Percentiles rank a stretch among this genome's conserved stretches.
Conservation (phyloP, 163 green algal genomes). For the Picocystis sp. region DNA sequence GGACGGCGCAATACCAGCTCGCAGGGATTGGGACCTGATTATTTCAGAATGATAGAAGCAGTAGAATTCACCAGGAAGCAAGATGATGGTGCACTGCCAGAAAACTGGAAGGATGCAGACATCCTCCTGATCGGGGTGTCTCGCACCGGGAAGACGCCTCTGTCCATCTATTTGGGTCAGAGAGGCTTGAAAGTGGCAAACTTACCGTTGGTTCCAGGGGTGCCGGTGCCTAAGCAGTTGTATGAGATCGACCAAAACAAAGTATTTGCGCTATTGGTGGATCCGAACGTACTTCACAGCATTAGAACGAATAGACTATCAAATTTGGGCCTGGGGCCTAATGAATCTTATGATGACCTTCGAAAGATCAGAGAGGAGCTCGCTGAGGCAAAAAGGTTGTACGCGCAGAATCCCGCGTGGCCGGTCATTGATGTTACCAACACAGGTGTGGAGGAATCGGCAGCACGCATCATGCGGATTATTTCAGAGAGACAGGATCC, state of each 20-base stretch:
- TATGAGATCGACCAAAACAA: slow-evolving; percentile 27
- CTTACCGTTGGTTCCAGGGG: slow-evolving; percentile 25
- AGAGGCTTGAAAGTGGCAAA: slow-evolving; percentile 37
- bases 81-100: slow-evolving; percentile 28
- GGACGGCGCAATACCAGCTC: background rate
- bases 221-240: slow-evolving; percentile 29
- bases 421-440: slow-evolving; percentile 32
- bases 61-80: slow-evolving; percentile 38
- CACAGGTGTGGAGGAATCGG: slow-evolving; percentile 33
- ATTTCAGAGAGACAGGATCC: slow-evolving; percentile 21
- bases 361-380: slow-evolving; percentile 16
- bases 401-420: slow-evolving; percentile 26
- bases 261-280: slow-evolving; percentile 28
- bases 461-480: slow-evolving; percentile 28
- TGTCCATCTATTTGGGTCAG: slow-evolving; percentile 40
- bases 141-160: slow-evolving; percentile 34
- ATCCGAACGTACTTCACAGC: slow-evolving; percentile 21
- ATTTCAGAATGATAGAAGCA: slow-evolving; percentile 38
- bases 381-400: slow-evolving; percentile 21
- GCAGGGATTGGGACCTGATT: slow-evolving; percentile 14
- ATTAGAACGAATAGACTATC: slow-evolving; percentile 28
- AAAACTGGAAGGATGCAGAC: slow-evolving; percentile 27
- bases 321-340: slow-evolving; percentile 19
- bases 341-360: slow-evolving; percentile 5
- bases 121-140: slow-evolving; percentile 32